phyloP scores from a whole-genome alignment of 148 eudicot species.

The Camellia granthamiana region DNA sequence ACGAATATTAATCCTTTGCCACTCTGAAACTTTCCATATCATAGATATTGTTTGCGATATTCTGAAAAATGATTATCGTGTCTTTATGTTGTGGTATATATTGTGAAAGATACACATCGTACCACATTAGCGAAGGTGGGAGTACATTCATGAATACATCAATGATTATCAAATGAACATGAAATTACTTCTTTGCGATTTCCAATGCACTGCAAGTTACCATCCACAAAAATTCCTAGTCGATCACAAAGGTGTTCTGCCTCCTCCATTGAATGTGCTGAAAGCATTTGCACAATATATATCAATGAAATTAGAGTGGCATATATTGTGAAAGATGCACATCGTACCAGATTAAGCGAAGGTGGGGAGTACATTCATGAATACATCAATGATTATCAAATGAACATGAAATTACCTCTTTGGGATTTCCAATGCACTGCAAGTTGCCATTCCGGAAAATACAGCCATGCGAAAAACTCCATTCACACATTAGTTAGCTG shows the following conservation, averaged over 20 bases:
- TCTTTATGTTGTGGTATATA: neutral
- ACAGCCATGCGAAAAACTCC: too few species aligned
- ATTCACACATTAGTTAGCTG: too few species aligned
- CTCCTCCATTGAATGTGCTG: slow-evolving; percentile 97
- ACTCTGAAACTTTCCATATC: too few species aligned
- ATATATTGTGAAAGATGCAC: too few species aligned
- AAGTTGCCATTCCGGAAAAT: too few species aligned
- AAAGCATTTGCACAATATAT: slow-evolving; percentile 9
- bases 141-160: neutral
- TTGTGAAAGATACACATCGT: neutral
- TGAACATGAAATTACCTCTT: too few species aligned
- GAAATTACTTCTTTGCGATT: slow-evolving; percentile 75
- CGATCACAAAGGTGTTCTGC: slow-evolving; percentile 91
- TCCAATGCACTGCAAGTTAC: slow-evolving; percentile 82
- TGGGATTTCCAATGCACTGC: too few species aligned
- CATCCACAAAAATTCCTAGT: slow-evolving; percentile 87
- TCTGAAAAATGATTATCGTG: neutral
- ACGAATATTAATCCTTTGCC: too few species aligned
- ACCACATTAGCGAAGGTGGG: neutral
- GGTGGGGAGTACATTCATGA: too few species aligned
- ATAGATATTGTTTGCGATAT: neutral
- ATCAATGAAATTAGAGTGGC: slow-evolving; percentile 13
- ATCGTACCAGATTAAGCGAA: too few species aligned
- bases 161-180: neutral
- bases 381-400: too few species aligned